Evolutionary conservation across 805 yeast genomes (phyloP).

Genomic region (Hanseniaspora meyeri): DNA sequence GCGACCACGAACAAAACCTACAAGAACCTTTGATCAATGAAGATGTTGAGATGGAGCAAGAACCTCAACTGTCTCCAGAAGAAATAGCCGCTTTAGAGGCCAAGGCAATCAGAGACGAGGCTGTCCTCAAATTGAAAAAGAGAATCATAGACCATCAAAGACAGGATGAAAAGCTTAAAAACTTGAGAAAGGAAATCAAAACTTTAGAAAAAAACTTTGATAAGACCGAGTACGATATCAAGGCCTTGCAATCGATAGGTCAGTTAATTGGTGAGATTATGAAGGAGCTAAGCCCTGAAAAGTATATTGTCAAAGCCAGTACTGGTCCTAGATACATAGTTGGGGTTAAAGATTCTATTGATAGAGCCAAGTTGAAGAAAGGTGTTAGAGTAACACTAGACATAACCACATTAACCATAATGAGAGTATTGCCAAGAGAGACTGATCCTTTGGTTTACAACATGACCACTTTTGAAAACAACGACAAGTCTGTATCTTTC

Average conservation of each 20-base stretch:
- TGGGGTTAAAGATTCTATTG: constrained; percentile 89
- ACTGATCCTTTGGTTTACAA: constrained; percentile 96
- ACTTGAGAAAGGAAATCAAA: constrained; percentile 67
- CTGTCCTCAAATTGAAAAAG: constrained; percentile 65
- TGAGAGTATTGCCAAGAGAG: constrained; percentile 94
- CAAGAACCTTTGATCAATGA: constrained; percentile 15
- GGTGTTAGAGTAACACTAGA: constrained; percentile 95
- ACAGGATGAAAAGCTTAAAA: constrained; percentile 85
- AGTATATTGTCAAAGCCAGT: constrained; percentile 90
- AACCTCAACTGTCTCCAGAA: constrained; percentile 16
- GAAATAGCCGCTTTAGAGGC: constrained; percentile 38
- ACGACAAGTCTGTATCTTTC: constrained; percentile 65
- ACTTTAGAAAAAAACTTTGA: constrained; percentile 73
- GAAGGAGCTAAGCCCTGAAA: constrained; percentile 86
- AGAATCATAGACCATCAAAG: constrained; percentile 85
- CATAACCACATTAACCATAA: constrained; percentile 93
- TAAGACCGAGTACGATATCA: constrained; percentile 92
- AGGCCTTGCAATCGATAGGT: constrained; percentile 92
- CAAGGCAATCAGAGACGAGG: constrained; percentile 54
- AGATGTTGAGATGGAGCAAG: constrained; percentile 24
- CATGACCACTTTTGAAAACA: constrained; percentile 97
- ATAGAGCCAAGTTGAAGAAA: constrained; percentile 67
- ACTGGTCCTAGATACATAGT: constrained; percentile 96
- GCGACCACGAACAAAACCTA: constrained; percentile 3
- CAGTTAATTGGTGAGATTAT: constrained; percentile 94